Conservation (phyloP, 2,329 filamentous ascomycete genomes). For the Hymenoscyphus linearis region DNA sequence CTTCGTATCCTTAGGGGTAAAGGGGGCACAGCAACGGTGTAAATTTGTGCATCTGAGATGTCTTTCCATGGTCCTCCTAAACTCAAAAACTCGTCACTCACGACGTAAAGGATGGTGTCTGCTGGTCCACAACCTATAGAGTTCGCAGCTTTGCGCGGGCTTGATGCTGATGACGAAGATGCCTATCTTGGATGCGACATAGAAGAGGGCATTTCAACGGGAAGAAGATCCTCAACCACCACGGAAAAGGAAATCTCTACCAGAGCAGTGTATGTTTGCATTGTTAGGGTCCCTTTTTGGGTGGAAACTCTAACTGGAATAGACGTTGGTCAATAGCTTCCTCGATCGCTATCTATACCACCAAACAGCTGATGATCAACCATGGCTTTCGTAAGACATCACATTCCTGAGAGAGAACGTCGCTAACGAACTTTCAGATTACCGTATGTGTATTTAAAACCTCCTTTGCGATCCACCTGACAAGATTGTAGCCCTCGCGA, state of each 20-base stretch:
- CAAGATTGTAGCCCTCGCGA: conserved; percentile 16
- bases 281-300: neutral
- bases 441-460: conserved; percentile 16
- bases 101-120: conserved; percentile 9
- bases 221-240: neutral
- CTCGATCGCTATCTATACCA: conserved; percentile 17
- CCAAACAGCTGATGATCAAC: conserved; percentile 20
- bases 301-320: neutral
- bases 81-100: neutral
- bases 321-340: conserved; percentile 20
- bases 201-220: neutral
- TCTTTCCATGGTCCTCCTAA: neutral
- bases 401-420: neutral
- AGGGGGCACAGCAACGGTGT: neutral
- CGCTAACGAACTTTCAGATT: conserved; percentile 19
- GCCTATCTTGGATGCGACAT: neutral
- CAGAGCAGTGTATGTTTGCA: conserved; percentile 7
- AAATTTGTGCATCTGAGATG: neutral
- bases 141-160: conserved; percentile 5
- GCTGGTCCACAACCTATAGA: conserved; percentile 1
- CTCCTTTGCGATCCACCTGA: neutral
- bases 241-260: neutral
- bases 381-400: conserved; percentile 20
- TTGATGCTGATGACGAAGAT: conserved; percentile 8
- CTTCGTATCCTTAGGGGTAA: neutral